phyloP scores from a whole-genome alignment of 768 basidiomycete genomes.

The Termitomyces sp. region DNA sequence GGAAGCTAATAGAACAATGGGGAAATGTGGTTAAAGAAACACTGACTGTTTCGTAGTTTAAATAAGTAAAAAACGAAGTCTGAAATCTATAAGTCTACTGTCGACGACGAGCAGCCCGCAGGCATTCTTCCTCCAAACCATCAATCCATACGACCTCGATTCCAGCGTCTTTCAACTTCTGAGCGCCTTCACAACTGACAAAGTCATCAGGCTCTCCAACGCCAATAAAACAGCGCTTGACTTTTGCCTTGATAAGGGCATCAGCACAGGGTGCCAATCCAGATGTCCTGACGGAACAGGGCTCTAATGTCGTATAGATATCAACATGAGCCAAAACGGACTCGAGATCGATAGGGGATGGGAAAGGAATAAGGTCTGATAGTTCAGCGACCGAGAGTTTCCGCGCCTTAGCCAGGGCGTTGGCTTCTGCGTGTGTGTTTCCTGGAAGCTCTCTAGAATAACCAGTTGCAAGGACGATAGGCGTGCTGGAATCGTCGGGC shows the following conservation, averaged over 20 bases:
- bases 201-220: conserved; percentile 92
- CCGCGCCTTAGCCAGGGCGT: conserved; percentile 75
- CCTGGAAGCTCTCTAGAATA: conserved; percentile 90
- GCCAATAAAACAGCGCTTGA: conserved; percentile 82
- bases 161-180: conserved; percentile 64
- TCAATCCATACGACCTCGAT: conserved; percentile 73
- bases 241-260: conserved; percentile 66
- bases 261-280: conserved; percentile 86
- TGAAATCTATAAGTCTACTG: conserved; percentile 20
- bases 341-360: conserved; percentile 32
- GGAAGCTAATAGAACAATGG: conserved; percentile 22
- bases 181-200: conserved; percentile 87
- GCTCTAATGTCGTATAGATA: conserved; percentile 95
- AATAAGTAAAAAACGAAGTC: neutral
- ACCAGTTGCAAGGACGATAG: conserved; percentile 69
- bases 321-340: conserved; percentile 59
- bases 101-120: conserved; percentile 71
- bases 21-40: conserved; percentile 12
- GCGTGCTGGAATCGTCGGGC: conserved; percentile 31
- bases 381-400: conserved; percentile 42
- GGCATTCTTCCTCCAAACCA: conserved; percentile 76
- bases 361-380: conserved; percentile 36
- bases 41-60: conserved; percentile 12
- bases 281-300: conserved; percentile 87
- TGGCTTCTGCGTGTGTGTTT: conserved; percentile 97